Percentiles rank a stretch among this genome's conserved stretches.
Conservation (phyloP, 441 rosid genomes). For the Flueggea neowawraea region DNA sequence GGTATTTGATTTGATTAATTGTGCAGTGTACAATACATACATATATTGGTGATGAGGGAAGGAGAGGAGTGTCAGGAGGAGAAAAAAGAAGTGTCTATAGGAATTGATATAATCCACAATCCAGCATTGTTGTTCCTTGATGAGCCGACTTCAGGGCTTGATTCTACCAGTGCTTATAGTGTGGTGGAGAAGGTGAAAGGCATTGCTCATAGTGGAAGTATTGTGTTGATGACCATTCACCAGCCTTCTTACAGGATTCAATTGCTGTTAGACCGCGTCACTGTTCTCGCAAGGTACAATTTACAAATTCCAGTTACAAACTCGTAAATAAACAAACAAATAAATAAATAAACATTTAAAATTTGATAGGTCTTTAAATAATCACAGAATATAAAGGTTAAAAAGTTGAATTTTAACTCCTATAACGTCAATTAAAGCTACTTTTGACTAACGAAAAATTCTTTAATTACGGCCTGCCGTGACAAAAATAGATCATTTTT, state of each 20-base stretch:
- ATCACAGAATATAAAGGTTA: too few relatives aligned
- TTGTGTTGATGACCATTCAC: conserved; percentile 81
- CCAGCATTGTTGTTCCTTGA: conserved; percentile 78
- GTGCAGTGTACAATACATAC: conserved; percentile 56
- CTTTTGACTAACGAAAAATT: too few relatives aligned
- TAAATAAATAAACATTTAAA: too few relatives aligned
- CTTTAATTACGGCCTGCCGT: too few relatives aligned
- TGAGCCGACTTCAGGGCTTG: conserved; percentile 86
- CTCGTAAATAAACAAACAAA: too few relatives aligned
- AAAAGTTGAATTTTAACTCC: too few relatives aligned
- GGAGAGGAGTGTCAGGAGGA: conserved; percentile 86
- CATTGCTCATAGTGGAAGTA: conserved; percentile 70
- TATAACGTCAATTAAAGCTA: too few relatives aligned
- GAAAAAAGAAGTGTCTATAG: conserved; percentile 75
- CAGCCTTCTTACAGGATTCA: conserved; percentile 82
- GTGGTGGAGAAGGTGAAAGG: conserved; percentile 80
- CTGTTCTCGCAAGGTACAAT: conserved; percentile 57
- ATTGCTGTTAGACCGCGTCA: conserved; percentile 66
- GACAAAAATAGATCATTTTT: too few relatives aligned
- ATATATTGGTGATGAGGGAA: conserved; percentile 72
- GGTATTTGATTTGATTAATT: not conserved
- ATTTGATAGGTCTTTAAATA: too few relatives aligned
- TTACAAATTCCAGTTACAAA: too few relatives aligned
- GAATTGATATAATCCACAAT: conserved; percentile 78
- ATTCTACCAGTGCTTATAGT: conserved; percentile 76